phyloP scores from a whole-genome alignment of 495 filamentous ascomycete species.

The Hyphodiscus hymeniophilus region DNA sequence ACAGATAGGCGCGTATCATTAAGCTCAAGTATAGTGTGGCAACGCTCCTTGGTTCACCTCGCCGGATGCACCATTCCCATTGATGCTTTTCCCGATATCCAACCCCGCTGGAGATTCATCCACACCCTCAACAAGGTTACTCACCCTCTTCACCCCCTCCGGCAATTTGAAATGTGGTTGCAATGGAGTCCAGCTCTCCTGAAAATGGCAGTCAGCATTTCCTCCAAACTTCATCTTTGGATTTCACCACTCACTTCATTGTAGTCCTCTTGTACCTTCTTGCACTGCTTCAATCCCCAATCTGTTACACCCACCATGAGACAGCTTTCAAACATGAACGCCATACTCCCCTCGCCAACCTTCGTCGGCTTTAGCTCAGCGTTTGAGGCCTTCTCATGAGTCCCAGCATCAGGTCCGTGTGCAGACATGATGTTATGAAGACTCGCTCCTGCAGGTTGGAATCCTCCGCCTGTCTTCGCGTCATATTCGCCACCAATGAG shows the following conservation, averaged over 20 bases:
- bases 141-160: slow-evolving; percentile 10
- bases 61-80: no score
- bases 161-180: slow-evolving; percentile 56
- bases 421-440: slow-evolving; percentile 53
- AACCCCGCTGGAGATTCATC: no score
- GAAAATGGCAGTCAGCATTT: no score
- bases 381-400: slow-evolving; percentile 58
- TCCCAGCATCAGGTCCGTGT: slow-evolving; percentile 52
- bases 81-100: no score
- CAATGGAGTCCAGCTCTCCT: slow-evolving; percentile 69
- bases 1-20: no score
- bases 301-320: slow-evolving; percentile 88
- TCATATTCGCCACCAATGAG: slow-evolving; percentile 59
- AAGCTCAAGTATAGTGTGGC: no score
- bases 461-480: slow-evolving; percentile 46
- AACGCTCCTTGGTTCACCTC: no score
- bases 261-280: slow-evolving; percentile 78
- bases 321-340: slow-evolving; percentile 63
- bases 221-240: no score
- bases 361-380: slow-evolving; percentile 38
- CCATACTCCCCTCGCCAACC: slow-evolving; percentile 50
- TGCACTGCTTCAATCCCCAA: slow-evolving; percentile 77
- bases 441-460: slow-evolving; percentile 49
- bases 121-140: slow-evolving; percentile 11
- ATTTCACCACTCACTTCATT: slow-evolving; percentile 39